phyloP scores from a whole-genome alignment of 305 asterid species.

The Solanum chacoense region DNA sequence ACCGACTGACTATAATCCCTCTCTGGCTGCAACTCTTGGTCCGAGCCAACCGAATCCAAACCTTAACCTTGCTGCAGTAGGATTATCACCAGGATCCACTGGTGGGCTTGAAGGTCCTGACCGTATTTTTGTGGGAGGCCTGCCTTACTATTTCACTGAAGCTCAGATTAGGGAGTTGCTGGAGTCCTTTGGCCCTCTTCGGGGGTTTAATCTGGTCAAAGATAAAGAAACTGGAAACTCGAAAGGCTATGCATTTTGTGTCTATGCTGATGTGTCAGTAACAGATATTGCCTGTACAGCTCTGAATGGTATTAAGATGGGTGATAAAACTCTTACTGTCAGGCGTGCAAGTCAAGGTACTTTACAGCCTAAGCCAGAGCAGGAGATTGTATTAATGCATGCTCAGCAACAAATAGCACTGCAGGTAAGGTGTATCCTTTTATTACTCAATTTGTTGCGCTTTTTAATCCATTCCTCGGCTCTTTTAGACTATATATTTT shows the following conservation, averaged over 20 bases:
- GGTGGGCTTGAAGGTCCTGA: conserved; percentile 59
- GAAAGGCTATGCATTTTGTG: conserved; percentile 98
- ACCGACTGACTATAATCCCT: conserved; percentile 94
- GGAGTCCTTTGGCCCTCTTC: conserved; percentile 85
- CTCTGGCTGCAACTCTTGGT: conserved; percentile 92
- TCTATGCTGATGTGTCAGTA: conserved; percentile 78
- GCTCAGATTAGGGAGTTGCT: conserved; percentile 56
- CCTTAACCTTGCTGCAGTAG: conserved; percentile 84
- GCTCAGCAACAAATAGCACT: conserved; percentile 94
- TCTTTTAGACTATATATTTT: background rate
- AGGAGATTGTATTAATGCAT: conserved; percentile 79
- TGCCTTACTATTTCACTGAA: conserved; percentile 65
- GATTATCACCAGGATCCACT: conserved; percentile 21
- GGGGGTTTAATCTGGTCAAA: conserved; percentile 91
- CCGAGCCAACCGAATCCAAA: conserved; percentile 92
- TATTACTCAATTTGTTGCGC: background rate
- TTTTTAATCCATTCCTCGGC: background rate
- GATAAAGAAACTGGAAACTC: conserved; percentile 98
- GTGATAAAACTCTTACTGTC: conserved; percentile 92
- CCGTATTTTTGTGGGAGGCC: conserved; percentile 66
- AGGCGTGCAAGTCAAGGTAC: conserved; percentile 93
- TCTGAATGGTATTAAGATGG: conserved; percentile 97
- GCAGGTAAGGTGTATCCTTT: conserved; percentile 40
- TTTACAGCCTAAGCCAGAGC: conserved; percentile 86
- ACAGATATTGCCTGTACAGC: conserved; percentile 99